Evolutionary conservation across 2,329 filamentous ascomycete species (phyloP).

Genomic region (Ambrosiella cleistominuta): DNA sequence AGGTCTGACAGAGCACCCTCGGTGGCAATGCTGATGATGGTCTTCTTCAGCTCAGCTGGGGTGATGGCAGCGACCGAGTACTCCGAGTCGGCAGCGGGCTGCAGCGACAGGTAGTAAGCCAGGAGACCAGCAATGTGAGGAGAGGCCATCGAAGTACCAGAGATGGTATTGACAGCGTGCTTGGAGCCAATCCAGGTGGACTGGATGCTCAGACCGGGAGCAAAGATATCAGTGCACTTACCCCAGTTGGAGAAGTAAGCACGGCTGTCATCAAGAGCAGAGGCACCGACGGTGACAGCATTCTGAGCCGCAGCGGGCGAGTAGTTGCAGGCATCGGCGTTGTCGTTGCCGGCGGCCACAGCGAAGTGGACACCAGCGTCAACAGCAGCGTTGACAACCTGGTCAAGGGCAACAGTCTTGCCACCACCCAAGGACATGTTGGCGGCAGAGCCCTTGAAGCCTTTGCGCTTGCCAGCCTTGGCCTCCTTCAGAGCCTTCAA

Average conservation of each 20-base stretch:
- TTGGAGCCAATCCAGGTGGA: conserved; percentile 98
- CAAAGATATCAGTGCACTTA: conserved; percentile 98
- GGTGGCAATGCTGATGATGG: conserved; percentile 70
- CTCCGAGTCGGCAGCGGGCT: conserved; percentile 76
- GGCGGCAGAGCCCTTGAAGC: conserved; percentile 96
- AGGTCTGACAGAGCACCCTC: conserved; percentile 62
- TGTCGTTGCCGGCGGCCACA: conserved; percentile 96
- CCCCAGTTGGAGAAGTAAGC: conserved; percentile 99
- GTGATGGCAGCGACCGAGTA: conserved; percentile 81
- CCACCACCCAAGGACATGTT: conserved; percentile 99
- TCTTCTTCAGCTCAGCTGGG: conserved; percentile 83
- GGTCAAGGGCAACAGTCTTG: conserved; percentile 82
- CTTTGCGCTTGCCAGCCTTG: conserved; percentile 80
- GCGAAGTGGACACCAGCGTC: conserved; percentile 88
- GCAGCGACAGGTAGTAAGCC: conserved; percentile 94
- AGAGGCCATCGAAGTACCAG: conserved; percentile 97
- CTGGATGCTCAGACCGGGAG: conserved; percentile 86
- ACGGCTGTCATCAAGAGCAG: conserved; percentile 81
- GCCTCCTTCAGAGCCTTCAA: conserved; percentile 54
- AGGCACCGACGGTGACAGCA: conserved; percentile 90
- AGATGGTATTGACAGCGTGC: conserved; percentile 95
- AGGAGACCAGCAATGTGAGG: conserved; percentile 92
- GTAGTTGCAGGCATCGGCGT: conserved; percentile 98
- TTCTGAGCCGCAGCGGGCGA: conserved; percentile 84
- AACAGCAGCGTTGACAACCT: conserved; percentile 86